These are phyloP conservation scores for Escovopsis sp. DNA, from an alignment of 2,329 filamentous ascomycete species.

Conservation along the genomic window DNA sequence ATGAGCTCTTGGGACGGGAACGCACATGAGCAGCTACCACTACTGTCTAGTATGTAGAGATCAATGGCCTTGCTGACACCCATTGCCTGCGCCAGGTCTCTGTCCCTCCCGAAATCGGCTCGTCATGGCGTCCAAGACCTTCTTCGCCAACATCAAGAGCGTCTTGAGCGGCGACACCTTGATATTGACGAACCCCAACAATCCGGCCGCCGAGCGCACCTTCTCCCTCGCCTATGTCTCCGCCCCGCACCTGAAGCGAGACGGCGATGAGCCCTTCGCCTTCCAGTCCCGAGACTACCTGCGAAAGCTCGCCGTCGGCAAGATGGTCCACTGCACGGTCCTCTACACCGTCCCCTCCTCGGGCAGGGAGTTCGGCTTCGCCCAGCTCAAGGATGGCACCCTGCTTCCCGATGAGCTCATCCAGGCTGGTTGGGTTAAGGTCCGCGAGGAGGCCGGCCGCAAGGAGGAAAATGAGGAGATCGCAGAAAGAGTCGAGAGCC, in stretches of 20 bases:
- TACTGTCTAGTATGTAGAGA: no score
- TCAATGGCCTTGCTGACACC: not conserved
- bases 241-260: slow-evolving; percentile 71
- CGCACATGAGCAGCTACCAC: not conserved
- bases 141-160: slow-evolving; percentile 72
- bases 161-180: slow-evolving; percentile 89
- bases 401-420: slow-evolving; percentile 70
- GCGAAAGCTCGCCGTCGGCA: slow-evolving; percentile 70
- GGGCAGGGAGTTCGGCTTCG: slow-evolving; percentile 76
- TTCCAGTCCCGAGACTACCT: slow-evolving; percentile 93
- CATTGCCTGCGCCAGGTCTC: not conserved
- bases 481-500: slow-evolving; percentile 55
- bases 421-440: slow-evolving; percentile 80
- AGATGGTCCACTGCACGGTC: slow-evolving; percentile 70
- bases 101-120: slow-evolving; percentile 2
- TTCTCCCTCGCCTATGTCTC: slow-evolving; percentile 87
- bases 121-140: slow-evolving; percentile 34
- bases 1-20: not conserved
- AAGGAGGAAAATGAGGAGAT: slow-evolving; percentile 77
- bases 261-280: slow-evolving; percentile 82
- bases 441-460: slow-evolving; percentile 84
- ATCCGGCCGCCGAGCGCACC: slow-evolving; percentile 68
- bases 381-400: slow-evolving; percentile 61
- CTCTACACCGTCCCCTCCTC: slow-evolving; percentile 78
- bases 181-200: slow-evolving; percentile 66